Evolutionary conservation across 495 filamentous ascomycete genomes (phyloP).

Genomic region (Penicillium bialowiezense): DNA sequence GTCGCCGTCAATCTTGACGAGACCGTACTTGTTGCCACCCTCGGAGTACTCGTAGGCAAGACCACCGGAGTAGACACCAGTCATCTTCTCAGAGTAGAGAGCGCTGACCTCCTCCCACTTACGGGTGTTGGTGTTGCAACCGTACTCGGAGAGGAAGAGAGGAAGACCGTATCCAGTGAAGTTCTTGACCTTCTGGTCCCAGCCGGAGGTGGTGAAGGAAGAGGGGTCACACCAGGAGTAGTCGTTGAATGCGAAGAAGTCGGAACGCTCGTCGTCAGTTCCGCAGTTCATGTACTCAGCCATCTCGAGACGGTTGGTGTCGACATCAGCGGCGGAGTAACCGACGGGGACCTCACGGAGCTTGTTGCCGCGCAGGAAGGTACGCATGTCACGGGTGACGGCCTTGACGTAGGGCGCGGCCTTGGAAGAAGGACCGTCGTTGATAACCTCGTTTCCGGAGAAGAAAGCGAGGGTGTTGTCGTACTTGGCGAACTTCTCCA

Average conservation of each 20-base stretch:
- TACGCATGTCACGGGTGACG: slow-evolving; percentile 84
- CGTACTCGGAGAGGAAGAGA: slow-evolving; percentile 94
- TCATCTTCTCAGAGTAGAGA: slow-evolving; percentile 85
- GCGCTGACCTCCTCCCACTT: slow-evolving; percentile 76
- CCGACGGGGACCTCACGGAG: slow-evolving; percentile 84
- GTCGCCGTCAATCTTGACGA: slow-evolving; percentile 64
- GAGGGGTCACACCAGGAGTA: slow-evolving; percentile 95
- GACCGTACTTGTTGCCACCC: slow-evolving; percentile 72
- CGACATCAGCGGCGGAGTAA: slow-evolving; percentile 83
- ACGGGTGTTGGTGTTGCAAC: slow-evolving; percentile 78
- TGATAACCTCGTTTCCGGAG: slow-evolving; percentile 96
- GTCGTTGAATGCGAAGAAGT: slow-evolving; percentile 98
- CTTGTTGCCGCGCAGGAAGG: slow-evolving; percentile 72
- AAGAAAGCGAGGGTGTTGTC: slow-evolving; percentile 92
- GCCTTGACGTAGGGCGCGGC: slow-evolving; percentile 90
- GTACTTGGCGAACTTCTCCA: slow-evolving; percentile 85
- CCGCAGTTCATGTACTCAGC: slow-evolving; percentile 96
- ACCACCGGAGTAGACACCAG: slow-evolving; percentile 87
- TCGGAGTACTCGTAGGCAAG: slow-evolving; percentile 93
- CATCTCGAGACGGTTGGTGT: slow-evolving; percentile 83
- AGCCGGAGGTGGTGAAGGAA: slow-evolving; percentile 72
- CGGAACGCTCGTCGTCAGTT: slow-evolving; percentile 75
- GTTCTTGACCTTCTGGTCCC: slow-evolving; percentile 88
- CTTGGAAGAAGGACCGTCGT: slow-evolving; percentile 70
- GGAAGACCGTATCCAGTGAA: slow-evolving; percentile 89